Evolutionary conservation across 805 yeast species (phyloP).

Genomic region (Yarrowia phangngaensis): DNA sequence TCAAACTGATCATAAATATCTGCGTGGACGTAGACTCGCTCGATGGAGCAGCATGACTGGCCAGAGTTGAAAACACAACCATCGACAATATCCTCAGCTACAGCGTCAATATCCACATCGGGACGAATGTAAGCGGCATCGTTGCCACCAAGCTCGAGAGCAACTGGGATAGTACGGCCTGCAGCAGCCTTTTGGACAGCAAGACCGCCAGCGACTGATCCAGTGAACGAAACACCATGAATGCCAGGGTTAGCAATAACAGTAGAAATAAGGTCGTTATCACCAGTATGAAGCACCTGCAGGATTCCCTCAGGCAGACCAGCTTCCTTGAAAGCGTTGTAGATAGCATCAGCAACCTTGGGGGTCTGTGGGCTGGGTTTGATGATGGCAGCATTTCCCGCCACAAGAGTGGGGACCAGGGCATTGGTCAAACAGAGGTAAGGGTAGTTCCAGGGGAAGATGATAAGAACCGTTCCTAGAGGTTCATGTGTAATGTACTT

Average conservation of each 20-base stretch:
- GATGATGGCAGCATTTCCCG: slow-evolving; percentile 80
- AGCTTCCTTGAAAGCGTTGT: slow-evolving; percentile 62
- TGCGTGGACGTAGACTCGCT: slow-evolving; percentile 78
- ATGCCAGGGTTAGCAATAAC: slow-evolving; percentile 62
- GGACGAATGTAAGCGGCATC: slow-evolving; percentile 80
- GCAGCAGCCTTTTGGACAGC: slow-evolving; percentile 65
- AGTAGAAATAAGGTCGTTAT: slow-evolving; percentile 64
- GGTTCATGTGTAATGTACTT: slow-evolving; percentile 59
- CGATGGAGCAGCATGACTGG: slow-evolving; percentile 91
- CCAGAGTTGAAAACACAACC: slow-evolving; percentile 89
- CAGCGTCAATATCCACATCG: slow-evolving; percentile 61
- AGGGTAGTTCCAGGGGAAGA: slow-evolving; percentile 94
- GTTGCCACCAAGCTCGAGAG: slow-evolving; percentile 87
- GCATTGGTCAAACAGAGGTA: slow-evolving; percentile 84
- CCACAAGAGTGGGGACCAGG: slow-evolving; percentile 78
- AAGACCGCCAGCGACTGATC: slow-evolving; percentile 78
- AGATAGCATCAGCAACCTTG: slow-evolving; percentile 68
- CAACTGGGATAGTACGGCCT: slow-evolving; percentile 74
- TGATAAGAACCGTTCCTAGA: slow-evolving; percentile 82
- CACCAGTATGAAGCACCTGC: slow-evolving; percentile 72
- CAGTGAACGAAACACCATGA: slow-evolving; percentile 81
- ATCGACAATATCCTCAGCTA: slow-evolving; percentile 62
- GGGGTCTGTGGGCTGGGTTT: slow-evolving; percentile 90
- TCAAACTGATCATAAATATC: slow-evolving; percentile 65
- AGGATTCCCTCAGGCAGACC: slow-evolving; percentile 82